phyloP scores from a whole-genome alignment of 345 rosid species.

The Eucalyptus coolabah region DNA sequence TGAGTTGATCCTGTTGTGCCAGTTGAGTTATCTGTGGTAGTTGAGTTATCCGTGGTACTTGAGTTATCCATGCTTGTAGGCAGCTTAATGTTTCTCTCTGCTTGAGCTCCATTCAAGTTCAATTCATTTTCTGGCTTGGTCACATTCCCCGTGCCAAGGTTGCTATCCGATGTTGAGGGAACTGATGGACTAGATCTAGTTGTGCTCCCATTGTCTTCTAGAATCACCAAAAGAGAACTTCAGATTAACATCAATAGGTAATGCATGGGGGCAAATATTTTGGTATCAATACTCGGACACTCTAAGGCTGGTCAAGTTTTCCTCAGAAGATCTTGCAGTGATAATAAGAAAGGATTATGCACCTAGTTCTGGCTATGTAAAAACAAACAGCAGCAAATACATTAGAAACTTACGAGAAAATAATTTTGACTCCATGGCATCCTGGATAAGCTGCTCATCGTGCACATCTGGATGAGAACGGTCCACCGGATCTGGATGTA shows the following conservation, averaged over 20 bases:
- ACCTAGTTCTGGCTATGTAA: not conserved
- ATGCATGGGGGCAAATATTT: not conserved
- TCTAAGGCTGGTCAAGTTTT: not conserved
- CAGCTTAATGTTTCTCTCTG: conserved; percentile 22
- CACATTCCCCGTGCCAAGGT: conserved; percentile 4
- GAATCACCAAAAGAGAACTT: not conserved
- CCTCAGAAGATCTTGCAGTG: not conserved
- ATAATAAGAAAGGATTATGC: not conserved
- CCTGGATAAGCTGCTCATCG: conserved; percentile 49
- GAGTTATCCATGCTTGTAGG: conserved; percentile 22
- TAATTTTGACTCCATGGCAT: conserved; percentile 46
- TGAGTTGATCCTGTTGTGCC: conserved; percentile 8
- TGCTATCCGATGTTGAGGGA: conserved; percentile 21
- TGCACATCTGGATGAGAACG: conserved; percentile 91
- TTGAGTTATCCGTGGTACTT: conserved; percentile 3
- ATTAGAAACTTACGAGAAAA: conserved; percentile 41
- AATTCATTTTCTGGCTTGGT: conserved; percentile 24
- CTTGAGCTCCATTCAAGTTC: conserved; percentile 21
- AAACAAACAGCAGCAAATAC: not conserved
- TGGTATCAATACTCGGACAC: not conserved
- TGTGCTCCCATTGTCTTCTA: conserved; percentile 37
- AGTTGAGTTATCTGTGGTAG: not conserved
- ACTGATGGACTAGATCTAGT: conserved; percentile 25
- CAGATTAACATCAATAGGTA: not conserved
- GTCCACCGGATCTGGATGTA: conserved; percentile 83